Evolutionary conservation across 2,329 filamentous ascomycete genomes (phyloP), one percentile per base, ranked within the genome.

Genomic region (Coleophoma cylindrospora): DNA sequence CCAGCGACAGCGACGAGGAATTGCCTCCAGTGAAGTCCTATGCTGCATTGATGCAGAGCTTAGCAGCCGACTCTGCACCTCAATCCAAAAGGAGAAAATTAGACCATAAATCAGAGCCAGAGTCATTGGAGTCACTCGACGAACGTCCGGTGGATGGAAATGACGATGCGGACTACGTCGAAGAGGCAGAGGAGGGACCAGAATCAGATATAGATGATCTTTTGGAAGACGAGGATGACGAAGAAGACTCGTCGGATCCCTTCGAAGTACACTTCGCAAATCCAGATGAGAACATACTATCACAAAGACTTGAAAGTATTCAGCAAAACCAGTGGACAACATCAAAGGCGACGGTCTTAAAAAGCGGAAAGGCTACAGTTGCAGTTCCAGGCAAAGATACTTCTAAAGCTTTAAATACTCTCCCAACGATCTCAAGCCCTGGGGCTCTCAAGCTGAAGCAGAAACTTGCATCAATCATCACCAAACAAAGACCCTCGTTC

Each of bases 191-290:
- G 40, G 74, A 75, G 41, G 74, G 71, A 1, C 70, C 71, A 1
- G 66, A 70, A 52, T 63, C 51, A 40, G 60, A 53, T 21, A 61
- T 61, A 10, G 66, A 69, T 40, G 61, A 54, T n/a, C 38, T 65
- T 6, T 57, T 67, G 14, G 60, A 71, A 22, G 67, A 72, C 40
- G 63, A 65, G 55, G 60, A 63, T 59, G 17, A 80, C 40, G 74
- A 78, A 13, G 74, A 77, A 44, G 74, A 81, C 55, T 66, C 71
- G 27, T 70, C 69, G 5, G 88, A 95, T 65, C 86, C 89, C 0
- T 96, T 95, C 62, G 87, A 94, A 55, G 70, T 74, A 8, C 92
- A 96, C 68, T 95, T 95, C 64, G 80, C 82, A 34, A 75, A 75
- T 40, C 81, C 84, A 0, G 79, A 91, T 43, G 80, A 87, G 45